Evolutionary conservation across 805 yeast species (phyloP).

Genomic region (Candida sakaeoensis): DNA sequence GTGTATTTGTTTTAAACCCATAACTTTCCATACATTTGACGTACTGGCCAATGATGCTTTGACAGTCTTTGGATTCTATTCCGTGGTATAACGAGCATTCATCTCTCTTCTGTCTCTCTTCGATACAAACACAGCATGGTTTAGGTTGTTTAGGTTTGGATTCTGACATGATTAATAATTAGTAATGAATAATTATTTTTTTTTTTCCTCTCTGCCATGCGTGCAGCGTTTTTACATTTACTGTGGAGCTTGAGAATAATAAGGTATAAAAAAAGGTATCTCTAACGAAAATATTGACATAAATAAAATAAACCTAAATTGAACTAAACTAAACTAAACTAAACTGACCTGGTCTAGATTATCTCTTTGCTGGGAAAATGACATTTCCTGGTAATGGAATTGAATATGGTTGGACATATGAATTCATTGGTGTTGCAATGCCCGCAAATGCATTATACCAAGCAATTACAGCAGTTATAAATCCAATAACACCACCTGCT

Average conservation of each 20-base stretch:
- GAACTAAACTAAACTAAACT: no score
- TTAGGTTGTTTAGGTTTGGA: slow-evolving; percentile 62
- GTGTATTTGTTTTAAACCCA: slow-evolving; percentile 50
- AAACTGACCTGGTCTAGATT: no score
- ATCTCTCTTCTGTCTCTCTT: slow-evolving; percentile 77
- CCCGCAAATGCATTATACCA: slow-evolving; percentile 66
- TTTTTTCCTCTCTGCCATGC: no score
- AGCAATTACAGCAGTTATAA: slow-evolving; percentile 54
- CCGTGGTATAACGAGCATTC: slow-evolving; percentile 83
- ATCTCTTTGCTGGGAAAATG: not conserved
- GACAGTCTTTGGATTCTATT: slow-evolving; percentile 79
- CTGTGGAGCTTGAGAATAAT: no score
- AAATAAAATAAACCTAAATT: no score
- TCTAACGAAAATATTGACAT: no score
- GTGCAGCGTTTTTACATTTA: no score
- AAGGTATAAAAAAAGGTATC: no score
- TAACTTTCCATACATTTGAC: slow-evolving; percentile 88
- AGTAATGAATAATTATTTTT: slow-evolving; percentile 1
- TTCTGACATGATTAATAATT: slow-evolving; percentile 9
- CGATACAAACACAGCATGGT: slow-evolving; percentile 95
- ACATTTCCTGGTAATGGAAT: slow-evolving; percentile 21
- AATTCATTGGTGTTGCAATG: slow-evolving; percentile 54
- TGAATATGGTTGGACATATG: slow-evolving; percentile 52
- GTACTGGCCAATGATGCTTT: slow-evolving; percentile 64
- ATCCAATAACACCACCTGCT: slow-evolving; percentile 65